Base-by-base conservation (phyloP, 1,139 yeast genomes). In the Protomyces inouyei region DNA sequence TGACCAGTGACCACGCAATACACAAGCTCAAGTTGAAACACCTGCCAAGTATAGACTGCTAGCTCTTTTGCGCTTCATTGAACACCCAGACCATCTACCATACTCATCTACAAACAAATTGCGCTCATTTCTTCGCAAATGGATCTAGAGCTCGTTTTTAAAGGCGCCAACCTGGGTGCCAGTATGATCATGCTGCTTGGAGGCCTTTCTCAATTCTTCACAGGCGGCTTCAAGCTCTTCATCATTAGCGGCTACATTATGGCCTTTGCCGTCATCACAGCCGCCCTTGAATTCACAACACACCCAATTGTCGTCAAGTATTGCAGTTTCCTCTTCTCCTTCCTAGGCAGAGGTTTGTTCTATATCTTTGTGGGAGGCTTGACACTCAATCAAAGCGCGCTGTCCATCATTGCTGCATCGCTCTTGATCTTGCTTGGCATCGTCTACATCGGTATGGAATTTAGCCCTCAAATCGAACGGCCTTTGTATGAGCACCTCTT, bases 331-430 rank as follows among this genome's bases (percentile, higher is more conserved):
- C 61, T 57, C 12, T 48, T 40, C 35, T 57, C 61, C 10, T 57
- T 57, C 46, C 35, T 46, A n/a, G 61, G 61, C 3, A 36, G 60
- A 6, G 61, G 61, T 3, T 23, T 57, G 16, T 57, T 48, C n/a
- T 57, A 52, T 12, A 28, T 57, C 36, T 57, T 57, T 32, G 28
- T 57, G 10, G 35, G 55, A 16, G 40, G 28, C 21, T 35, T 52
- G 28, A 52, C 21, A 35, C 25, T 52, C 40, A 52, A 28, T 55
- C 51, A 25, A 45, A 51, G 52, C n/a, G 32, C 18, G 23, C 38
- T 43, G 6, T 57, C 61, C 14, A 57, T 46, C 18, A 18, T 57
- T 12, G 54, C 55, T 9, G 28, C 46, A 16, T 14, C 38, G 4
- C 32, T 28, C n/a, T 46, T 57, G 37, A 57, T 57, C 16, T 18